Evolutionary conservation across 2,329 filamentous ascomycete genomes (phyloP), one percentile per base, ranked within the genome.

Genomic region (Pseudogymnoascus sp.): DNA sequence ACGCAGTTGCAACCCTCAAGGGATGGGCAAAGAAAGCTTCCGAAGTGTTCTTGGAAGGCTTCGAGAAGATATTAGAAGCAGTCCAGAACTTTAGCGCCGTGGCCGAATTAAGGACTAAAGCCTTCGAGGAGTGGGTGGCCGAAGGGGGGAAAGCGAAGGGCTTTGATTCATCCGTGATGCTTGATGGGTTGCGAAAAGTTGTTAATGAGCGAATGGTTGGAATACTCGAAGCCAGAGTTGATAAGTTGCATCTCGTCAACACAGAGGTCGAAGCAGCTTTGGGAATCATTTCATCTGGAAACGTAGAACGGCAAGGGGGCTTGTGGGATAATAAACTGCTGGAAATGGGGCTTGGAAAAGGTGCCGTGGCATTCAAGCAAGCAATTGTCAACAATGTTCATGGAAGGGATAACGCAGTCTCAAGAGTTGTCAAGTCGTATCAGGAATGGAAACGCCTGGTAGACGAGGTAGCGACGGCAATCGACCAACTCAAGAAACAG

Each of bases 121-220:
- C 91, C 5, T 73, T 95, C 52, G 83, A 88, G 65, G 80, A 87
- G 9, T 94, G 90, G 88, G 85, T 95, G 60, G 78, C 83, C 18
- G 83, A 87, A 59, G 82, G 84, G 19, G 80, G 81, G 35, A 81
- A 82, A 59, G 81, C 81, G 65, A 77, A 81, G 67, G 85, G 86
- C 34, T 78, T 92, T 68, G 80, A 92, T 70, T 80, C 85, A 1
- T 79, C 81, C 3, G 78, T 83, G 52, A 81, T 94, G 67, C 80
- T 92, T 8, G 79, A 89, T 65, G 79, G 82, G 9, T 74, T 95
- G 45, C 82, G 90, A 26, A 77, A 80, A 34, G 79, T 82, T 3
- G 81, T 95, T 71, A 91, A 90, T 67, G 75, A 77, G 30, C 85
- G 85, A 58, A 78, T 94, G 62, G 76, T 83, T 30, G 72, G 76